Conservation (phyloP, 2,329 filamentous ascomycete genomes). For the Periglandula ipomoeae region DNA sequence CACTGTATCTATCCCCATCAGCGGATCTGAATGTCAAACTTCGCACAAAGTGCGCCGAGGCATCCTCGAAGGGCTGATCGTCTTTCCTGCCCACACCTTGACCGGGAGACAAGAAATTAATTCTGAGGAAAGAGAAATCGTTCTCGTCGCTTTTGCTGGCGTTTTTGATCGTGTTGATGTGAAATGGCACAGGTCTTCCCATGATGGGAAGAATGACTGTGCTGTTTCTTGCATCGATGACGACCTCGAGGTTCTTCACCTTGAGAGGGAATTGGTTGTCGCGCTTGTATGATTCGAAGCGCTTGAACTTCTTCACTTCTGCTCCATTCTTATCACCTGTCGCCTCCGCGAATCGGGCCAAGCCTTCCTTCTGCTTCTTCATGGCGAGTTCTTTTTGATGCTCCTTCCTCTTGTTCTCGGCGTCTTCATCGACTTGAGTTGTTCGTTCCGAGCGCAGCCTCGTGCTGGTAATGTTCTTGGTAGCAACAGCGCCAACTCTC, state of each 20-base stretch:
- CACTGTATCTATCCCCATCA: constrained; percentile 78
- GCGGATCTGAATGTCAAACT: constrained; percentile 92
- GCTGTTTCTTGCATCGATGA: constrained; percentile 82
- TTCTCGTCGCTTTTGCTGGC: constrained; percentile 96
- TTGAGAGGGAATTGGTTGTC: constrained; percentile 84
- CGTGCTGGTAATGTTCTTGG: constrained; percentile 91
- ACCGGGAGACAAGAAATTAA: constrained; percentile 95
- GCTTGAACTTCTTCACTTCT: constrained; percentile 98
- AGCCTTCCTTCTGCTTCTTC: constrained; percentile 85
- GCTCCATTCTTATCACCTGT: constrained; percentile 77
- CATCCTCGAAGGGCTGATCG: constrained; percentile 95
- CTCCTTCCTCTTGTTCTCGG: constrained; percentile 75
- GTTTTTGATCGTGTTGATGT: constrained; percentile 97
- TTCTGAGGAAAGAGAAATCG: constrained; percentile 85
- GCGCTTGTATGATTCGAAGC: constrained; percentile 97
- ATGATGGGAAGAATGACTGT: constrained; percentile 94
- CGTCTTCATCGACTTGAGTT: constrained; percentile 82
- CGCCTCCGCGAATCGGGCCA: constrained; percentile 77
- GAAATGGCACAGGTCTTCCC: constrained; percentile 94
- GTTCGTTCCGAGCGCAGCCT: constrained; percentile 83
- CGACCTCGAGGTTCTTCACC: constrained; percentile 77
- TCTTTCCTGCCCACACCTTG: constrained; percentile 96
- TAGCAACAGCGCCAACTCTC: constrained; percentile 76
- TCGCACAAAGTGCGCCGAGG: constrained; percentile 87
- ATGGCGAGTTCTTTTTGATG: constrained; percentile 83